Percentiles rank a stretch among this genome's conserved stretches.
These are phyloP conservation scores for sunflower (Helianthus annuus) DNA, from an alignment of 129 eudicot species.

Conservation along the genomic window HanXRQr2.0-SUNRISE NC_035434.2:171531189-171531688, in stretches of 20 bases:
- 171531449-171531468: constrained; percentile 11
- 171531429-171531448: background rate
- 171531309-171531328: constrained; percentile 5
- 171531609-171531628: too few relatives aligned
- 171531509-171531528: too few relatives aligned
- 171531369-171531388: background rate
- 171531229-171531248: background rate
- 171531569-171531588: too few relatives aligned
- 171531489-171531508: background rate
- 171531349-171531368: background rate
- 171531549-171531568: too few relatives aligned
- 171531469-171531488: constrained; percentile 8
- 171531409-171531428: constrained; percentile 31
- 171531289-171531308: constrained; percentile 13
- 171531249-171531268: constrained; percentile 35
- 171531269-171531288: constrained; percentile 23
- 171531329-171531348: constrained; percentile 17
- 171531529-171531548: too few relatives aligned
- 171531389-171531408: constrained; percentile 9
- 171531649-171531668: too few relatives aligned
- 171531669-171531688: too few relatives aligned
- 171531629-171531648: too few relatives aligned
- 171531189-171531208: constrained; percentile 34
- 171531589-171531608: too few relatives aligned
- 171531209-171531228: constrained; percentile 20